These are phyloP conservation scores for Xylaria sp. DNA, from an alignment of 2,329 filamentous ascomycete genomes.

Conservation along the genomic window DNA sequence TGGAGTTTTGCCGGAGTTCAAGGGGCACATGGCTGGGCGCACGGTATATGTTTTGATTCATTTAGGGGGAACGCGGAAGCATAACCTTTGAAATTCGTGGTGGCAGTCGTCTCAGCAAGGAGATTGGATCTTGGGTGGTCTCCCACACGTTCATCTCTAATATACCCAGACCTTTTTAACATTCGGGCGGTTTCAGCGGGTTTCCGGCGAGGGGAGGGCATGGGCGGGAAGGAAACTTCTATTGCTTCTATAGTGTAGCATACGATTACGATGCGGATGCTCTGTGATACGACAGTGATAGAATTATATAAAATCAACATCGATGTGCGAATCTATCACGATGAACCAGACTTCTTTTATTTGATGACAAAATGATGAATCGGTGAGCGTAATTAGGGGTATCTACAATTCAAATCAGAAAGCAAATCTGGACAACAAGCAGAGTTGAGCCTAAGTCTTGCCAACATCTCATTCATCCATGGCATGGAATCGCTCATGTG, in stretches of 20 bases:
- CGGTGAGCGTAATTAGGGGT: background rate
- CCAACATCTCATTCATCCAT: slow-evolving; percentile 44
- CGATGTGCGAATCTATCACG: background rate
- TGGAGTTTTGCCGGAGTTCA: slow-evolving; percentile 26
- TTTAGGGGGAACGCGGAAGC: slow-evolving; percentile 6
- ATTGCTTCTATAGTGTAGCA: background rate
- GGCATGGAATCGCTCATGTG: slow-evolving; percentile 65
- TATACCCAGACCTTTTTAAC: slow-evolving; percentile 25
- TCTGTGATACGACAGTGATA: background rate
- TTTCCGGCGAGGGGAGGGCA: background rate
- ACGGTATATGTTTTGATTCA: slow-evolving; percentile 14
- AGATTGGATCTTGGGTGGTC: slow-evolving; percentile 15
- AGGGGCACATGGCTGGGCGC: slow-evolving; percentile 10
- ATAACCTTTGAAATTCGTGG: background rate
- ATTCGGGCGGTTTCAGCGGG: background rate
- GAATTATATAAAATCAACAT: slow-evolving; percentile 18
- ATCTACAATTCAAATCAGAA: slow-evolving; percentile 1
- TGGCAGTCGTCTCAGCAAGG: background rate
- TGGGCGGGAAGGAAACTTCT: background rate
- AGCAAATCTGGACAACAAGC: background rate
- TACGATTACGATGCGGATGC: slow-evolving; percentile 19
- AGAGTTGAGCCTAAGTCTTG: background rate
- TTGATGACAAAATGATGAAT: background rate
- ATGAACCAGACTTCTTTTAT: background rate
- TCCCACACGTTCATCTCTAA: slow-evolving; percentile 9